Percentiles rank a stretch among this genome's conserved stretches.
Evolutionary conservation across 2,329 filamentous ascomycete genomes (phyloP).

Genomic region (Endothia cerciana): DNA sequence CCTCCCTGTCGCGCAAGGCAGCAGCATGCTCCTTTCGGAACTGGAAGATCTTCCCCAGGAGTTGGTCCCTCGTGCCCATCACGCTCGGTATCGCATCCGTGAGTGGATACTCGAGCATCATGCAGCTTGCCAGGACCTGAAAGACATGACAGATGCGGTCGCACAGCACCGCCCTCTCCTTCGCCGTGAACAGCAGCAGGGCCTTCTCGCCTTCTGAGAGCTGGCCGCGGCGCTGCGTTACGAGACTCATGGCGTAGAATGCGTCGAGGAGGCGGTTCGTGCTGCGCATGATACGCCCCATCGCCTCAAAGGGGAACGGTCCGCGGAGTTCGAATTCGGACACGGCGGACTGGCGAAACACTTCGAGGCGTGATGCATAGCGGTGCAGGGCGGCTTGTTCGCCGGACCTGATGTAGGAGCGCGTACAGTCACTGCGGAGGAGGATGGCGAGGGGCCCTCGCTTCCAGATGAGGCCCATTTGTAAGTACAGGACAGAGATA

Average conservation of each 20-base stretch:
- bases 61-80: constrained; percentile 75
- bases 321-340: constrained; percentile 88
- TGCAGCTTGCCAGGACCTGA: constrained; percentile 83
- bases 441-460: constrained; percentile 83
- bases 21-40: constrained; percentile 73
- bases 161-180: constrained; percentile 80
- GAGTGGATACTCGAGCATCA: constrained; percentile 93
- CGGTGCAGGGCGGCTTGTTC: constrained; percentile 88
- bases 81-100: constrained; percentile 87
- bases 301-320: constrained; percentile 78
- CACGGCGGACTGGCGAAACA: constrained; percentile 71
- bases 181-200: constrained; percentile 76
- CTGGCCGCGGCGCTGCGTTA: constrained; percentile 78
- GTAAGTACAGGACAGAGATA: constrained; percentile 86
- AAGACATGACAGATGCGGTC: constrained; percentile 88
- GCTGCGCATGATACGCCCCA: constrained; percentile 74
- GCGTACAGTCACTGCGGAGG: constrained; percentile 58
- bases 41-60: constrained; percentile 85
- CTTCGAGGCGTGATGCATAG: constrained; percentile 75
- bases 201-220: constrained; percentile 80
- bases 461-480: constrained; percentile 96
- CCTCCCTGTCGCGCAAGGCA: constrained; percentile 42
- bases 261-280: constrained; percentile 87
- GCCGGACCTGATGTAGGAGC: constrained; percentile 81
- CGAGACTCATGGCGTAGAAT: constrained; percentile 94